Percentiles rank a stretch among this genome's conserved stretches.
phyloP scores from a whole-genome alignment of 2,329 filamentous ascomycete genomes.

The Penicillium sp. region DNA sequence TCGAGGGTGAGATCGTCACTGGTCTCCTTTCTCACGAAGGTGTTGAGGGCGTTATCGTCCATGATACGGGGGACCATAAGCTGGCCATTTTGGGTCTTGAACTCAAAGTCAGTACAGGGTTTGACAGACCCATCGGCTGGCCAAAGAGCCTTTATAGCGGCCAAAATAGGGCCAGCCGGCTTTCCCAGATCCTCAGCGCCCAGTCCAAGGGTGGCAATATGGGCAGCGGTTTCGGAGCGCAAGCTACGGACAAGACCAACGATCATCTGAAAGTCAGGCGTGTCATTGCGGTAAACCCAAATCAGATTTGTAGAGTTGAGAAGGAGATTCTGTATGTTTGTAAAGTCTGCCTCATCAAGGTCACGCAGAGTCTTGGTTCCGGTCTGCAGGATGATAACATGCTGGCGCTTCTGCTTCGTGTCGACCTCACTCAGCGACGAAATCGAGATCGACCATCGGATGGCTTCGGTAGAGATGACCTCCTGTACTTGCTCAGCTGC shows the following conservation, averaged over 20 bases:
- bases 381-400: constrained; percentile 17
- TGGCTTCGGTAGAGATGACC: no score
- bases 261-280: constrained; percentile 23
- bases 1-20: constrained; percentile 15
- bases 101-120: constrained; percentile 18
- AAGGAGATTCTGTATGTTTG: constrained; percentile 14
- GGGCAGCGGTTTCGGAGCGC: constrained; percentile 21
- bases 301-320: constrained; percentile 16
- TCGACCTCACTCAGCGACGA: no score
- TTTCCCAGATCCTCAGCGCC: constrained; percentile 10
- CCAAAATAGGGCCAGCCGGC: constrained; percentile 1
- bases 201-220: constrained; percentile 20
- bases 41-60: constrained; percentile 15
- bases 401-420: no score
- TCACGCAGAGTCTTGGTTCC: constrained; percentile 12
- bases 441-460: no score
- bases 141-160: constrained; percentile 15
- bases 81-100: constrained; percentile 13
- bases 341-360: constrained; percentile 9
- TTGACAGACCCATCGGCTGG: constrained; percentile 7
- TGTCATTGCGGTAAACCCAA: constrained; percentile 20
- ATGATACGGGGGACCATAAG: constrained; percentile 18
- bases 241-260: constrained; percentile 22
- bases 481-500: no score
- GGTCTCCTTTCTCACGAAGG: constrained; percentile 21